Conservation (phyloP, 2,329 filamentous ascomycete genomes). For the Boeremia lycopersici region DNA sequence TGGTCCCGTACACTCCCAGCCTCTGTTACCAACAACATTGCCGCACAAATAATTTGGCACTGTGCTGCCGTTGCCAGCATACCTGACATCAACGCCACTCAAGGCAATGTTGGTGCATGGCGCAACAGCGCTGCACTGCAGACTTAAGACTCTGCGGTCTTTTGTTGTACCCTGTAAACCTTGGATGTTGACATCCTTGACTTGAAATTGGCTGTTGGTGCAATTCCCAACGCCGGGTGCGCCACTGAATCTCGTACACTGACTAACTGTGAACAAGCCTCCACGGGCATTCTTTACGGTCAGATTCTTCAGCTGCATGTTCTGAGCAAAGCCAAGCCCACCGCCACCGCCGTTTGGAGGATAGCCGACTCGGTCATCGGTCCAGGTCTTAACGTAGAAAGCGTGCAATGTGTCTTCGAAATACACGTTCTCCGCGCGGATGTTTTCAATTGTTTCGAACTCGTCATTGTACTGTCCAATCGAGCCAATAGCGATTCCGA, state of each 20-base stretch:
- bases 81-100: conserved; percentile 22
- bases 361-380: conserved; percentile 56
- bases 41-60: conserved; percentile 26
- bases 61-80: conserved; percentile 19
- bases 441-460: conserved; percentile 58
- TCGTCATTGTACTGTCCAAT: conserved; percentile 61
- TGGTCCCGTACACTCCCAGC: conserved; percentile 29
- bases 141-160: conserved; percentile 21
- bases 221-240: conserved; percentile 45
- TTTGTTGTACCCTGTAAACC: conserved; percentile 40
- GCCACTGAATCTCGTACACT: conserved; percentile 49
- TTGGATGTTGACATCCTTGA: conserved; percentile 41
- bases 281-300: conserved; percentile 30
- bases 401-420: conserved; percentile 56
- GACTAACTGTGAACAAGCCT: conserved; percentile 45
- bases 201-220: conserved; percentile 50
- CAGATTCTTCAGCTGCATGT: conserved; percentile 49
- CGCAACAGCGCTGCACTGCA: conserved; percentile 38
- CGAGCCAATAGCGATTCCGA: conserved; percentile 62
- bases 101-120: conserved; percentile 31
- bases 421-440: conserved; percentile 56
- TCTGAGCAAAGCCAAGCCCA: conserved; percentile 54
- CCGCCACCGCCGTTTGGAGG: conserved; percentile 66
- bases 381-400: conserved; percentile 66
- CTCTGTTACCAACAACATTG: conserved; percentile 22